Conservation (phyloP, 2,329 filamentous ascomycete genomes). For the Mycocentrospora acerina region DNA sequence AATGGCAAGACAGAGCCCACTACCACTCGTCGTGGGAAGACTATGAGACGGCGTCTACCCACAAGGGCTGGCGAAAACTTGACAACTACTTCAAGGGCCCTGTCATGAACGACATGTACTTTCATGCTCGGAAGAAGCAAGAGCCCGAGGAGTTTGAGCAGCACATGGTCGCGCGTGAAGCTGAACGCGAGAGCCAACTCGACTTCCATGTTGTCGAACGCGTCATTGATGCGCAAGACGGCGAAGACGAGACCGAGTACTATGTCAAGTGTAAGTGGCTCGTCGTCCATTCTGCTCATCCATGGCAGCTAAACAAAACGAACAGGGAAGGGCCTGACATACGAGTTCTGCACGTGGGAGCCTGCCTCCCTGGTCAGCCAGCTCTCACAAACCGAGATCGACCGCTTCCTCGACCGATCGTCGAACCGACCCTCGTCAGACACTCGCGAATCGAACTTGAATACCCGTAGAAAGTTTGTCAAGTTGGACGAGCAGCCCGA, state of each 20-base stretch:
- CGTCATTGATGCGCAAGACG: slow-evolving; percentile 80
- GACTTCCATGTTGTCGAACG: slow-evolving; percentile 93
- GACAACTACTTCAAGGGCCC: slow-evolving; percentile 93
- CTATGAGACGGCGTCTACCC: slow-evolving; percentile 70
- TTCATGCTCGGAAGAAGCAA: slow-evolving; percentile 56
- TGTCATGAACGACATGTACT: slow-evolving; percentile 75
- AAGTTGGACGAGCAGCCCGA: slow-evolving; percentile 76
- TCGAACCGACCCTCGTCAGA: slow-evolving; percentile 80
- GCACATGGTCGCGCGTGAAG: slow-evolving; percentile 92
- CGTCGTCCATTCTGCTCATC: slow-evolving; percentile 5
- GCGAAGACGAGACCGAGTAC: slow-evolving; percentile 82
- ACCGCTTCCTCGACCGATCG: slow-evolving; percentile 83
- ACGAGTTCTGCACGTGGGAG: slow-evolving; percentile 97
- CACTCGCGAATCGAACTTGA: slow-evolving; percentile 70
- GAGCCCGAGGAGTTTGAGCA: slow-evolving; percentile 86
- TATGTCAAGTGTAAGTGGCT: slow-evolving; percentile 76
- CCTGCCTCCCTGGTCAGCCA: slow-evolving; percentile 70
- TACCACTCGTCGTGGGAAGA: slow-evolving; percentile 96
- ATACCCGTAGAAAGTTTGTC: slow-evolving; percentile 59
- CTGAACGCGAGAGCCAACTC: slow-evolving; percentile 81
- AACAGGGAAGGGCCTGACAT: slow-evolving; percentile 77
- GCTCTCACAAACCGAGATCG: slow-evolving; percentile 84
- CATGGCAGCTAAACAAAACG: slow-evolving; percentile 22
- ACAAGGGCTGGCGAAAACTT: slow-evolving; percentile 81
- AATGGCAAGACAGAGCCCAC: slow-evolving; percentile 96